Evolutionary conservation across 2,329 filamentous ascomycete genomes (phyloP), one percentile per base, ranked within the genome.

Genomic region (Raffaelea arxii): DNA sequence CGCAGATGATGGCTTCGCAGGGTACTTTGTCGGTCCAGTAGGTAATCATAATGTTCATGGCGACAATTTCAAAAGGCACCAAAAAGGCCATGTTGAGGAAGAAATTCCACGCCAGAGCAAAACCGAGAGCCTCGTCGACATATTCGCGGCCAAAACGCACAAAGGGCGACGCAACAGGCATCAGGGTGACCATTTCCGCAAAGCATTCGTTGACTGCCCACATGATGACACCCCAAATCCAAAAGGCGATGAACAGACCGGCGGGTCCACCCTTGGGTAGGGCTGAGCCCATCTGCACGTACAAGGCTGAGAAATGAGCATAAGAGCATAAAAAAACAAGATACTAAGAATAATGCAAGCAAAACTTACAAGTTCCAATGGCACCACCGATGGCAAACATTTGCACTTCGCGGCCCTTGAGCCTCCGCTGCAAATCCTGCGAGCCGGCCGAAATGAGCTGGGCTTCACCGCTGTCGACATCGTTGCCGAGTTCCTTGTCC

Each of bases 141-240:
- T 44, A 53, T 3, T 48, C 46, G 22, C 49, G 40, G 42, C 46
- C 84, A 56, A 89, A 86, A 23, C 82, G 79, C 58, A 89, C 84
- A 60, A 90, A 89, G 0, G 84, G 83, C 36, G 82, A 86, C 0
- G 82, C 86, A 46, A 89, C 84, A 7, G 85, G 84, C 3, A 86
- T 67, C 53, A 84, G 86, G 0, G 82, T 84, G 7, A 86, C 83
- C 82, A 88, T 86, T 60, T 88, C 84, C 12, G 82, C 80, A 66
- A 85, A 77, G 58, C 58, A 60, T 40, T 59, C 52, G 49, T 61
- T 82, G 41, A 82, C 68, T 41, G 73, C 71, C 22, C 82, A 69
- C 53, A 82, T 77, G 37, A 81, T 72, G 35, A 42, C 54, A 58
- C 52, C 54, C 77, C 77, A 82, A 32, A 81, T 63, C 11, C 70